phyloP scores from a whole-genome alignment of 305 asterid species.

The Rubia peregrina region DNA sequence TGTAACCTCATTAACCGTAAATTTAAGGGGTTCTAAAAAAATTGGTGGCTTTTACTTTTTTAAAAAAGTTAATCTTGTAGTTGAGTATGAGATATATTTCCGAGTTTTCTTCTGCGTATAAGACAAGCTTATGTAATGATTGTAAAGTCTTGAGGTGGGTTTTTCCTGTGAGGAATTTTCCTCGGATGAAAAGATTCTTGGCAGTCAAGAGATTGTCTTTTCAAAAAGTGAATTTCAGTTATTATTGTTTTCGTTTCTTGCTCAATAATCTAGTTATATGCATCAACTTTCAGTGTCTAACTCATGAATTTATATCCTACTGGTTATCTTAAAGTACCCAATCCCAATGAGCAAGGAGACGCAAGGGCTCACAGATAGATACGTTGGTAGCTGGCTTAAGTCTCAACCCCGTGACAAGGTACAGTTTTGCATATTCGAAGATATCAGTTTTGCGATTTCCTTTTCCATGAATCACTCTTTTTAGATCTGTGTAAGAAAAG shows the following conservation, averaged over 20 bases:
- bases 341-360: conserved; percentile 67
- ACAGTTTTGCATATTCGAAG: conserved; percentile 10
- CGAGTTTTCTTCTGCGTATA: not conserved
- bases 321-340: conserved; percentile 58
- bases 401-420: conserved; percentile 93
- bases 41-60: not conserved
- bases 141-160: not conserved
- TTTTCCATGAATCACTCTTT: not conserved
- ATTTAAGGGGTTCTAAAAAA: not conserved
- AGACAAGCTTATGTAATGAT: not conserved
- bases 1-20: not conserved
- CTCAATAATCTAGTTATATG: not conserved
- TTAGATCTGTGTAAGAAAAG: not conserved
- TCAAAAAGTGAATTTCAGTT: not conserved
- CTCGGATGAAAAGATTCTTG: not conserved
- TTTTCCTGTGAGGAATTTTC: not conserved
- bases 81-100: not conserved
- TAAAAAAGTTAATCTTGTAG: not conserved
- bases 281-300: conserved; percentile 15
- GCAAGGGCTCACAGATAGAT: conserved; percentile 73
- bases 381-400: conserved; percentile 78
- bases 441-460: not conserved
- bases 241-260: not conserved
- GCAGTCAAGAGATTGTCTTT: not conserved
- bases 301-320: conserved; percentile 9